Evolutionary conservation across 768 basidiomycete genomes (phyloP).

Genomic region (Boletus sp.): DNA sequence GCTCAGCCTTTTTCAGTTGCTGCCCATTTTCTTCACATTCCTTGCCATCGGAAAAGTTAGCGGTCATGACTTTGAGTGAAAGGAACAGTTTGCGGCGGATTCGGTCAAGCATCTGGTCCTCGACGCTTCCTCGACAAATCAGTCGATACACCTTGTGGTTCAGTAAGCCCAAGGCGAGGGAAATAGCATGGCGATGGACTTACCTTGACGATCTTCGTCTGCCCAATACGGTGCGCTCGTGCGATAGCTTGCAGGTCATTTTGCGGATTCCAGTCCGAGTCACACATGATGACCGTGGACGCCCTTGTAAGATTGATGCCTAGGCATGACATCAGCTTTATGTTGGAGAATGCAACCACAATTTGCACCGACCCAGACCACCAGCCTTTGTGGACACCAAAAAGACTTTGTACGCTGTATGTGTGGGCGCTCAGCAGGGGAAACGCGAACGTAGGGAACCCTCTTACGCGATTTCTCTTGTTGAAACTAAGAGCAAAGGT

Average conservation of each 20-base stretch:
- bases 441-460: neutral
- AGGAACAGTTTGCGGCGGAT: constrained; percentile 70
- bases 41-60: constrained; percentile 15
- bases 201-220: constrained; percentile 68
- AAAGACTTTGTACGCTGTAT: constrained; percentile 60
- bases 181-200: neutral
- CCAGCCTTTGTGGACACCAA: constrained; percentile 71
- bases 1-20: constrained; percentile 42
- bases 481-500: constrained; percentile 45
- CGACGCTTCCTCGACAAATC: constrained; percentile 67
- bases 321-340: constrained; percentile 24
- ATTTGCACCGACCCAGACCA: constrained; percentile 50
- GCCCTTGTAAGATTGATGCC: constrained; percentile 86
- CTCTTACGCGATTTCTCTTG: constrained; percentile 53
- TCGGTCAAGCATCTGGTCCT: constrained; percentile 74
- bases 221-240: constrained; percentile 78
- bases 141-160: constrained; percentile 59
- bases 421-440: constrained; percentile 1
- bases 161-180: neutral
- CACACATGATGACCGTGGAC: constrained; percentile 77
- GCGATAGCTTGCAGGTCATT: constrained; percentile 87
- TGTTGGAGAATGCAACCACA: neutral
- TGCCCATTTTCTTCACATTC: constrained; percentile 27
- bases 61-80: constrained; percentile 56
- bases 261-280: constrained; percentile 68